Evolutionary conservation across 495 filamentous ascomycete genomes (phyloP).

Genomic region (Parathielavia hyrcaniae): DNA sequence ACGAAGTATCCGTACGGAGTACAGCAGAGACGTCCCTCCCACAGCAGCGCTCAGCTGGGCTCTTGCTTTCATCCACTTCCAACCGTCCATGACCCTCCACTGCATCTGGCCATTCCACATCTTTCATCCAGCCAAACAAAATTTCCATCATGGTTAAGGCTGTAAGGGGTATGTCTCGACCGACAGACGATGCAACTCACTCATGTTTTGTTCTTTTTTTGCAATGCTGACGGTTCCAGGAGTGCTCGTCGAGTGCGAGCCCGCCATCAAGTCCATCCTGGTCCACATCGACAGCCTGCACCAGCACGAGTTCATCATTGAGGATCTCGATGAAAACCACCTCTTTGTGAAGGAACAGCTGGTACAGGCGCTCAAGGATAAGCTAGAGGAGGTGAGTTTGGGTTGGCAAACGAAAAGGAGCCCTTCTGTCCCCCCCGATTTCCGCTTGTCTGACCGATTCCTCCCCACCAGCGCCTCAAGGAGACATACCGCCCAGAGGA

Average conservation of each 20-base stretch:
- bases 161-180: conserved; percentile 6
- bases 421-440: background rate
- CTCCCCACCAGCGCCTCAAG: conserved; percentile 32
- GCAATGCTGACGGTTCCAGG: conserved; percentile 36
- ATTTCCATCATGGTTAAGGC: conserved; percentile 16
- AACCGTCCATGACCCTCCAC: background rate
- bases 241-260: conserved; percentile 69
- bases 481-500: conserved; percentile 38
- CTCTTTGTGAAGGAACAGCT: conserved; percentile 70
- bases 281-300: conserved; percentile 52
- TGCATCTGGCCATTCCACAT: background rate
- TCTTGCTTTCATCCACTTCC: background rate
- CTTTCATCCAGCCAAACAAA: background rate
- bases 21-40: no score
- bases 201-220: background rate
- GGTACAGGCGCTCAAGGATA: conserved; percentile 50
- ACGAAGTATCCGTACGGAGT: no score
- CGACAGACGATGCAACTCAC: background rate
- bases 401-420: background rate
- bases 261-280: conserved; percentile 54
- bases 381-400: conserved; percentile 51
- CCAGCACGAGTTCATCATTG: conserved; percentile 51
- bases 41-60: no score
- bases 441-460: background rate
- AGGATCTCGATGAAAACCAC: conserved; percentile 67